Percentiles rank a stretch among this genome's conserved stretches.
Conservation (phyloP, 257 asterid species). For the Primulina eburnea region DNA sequence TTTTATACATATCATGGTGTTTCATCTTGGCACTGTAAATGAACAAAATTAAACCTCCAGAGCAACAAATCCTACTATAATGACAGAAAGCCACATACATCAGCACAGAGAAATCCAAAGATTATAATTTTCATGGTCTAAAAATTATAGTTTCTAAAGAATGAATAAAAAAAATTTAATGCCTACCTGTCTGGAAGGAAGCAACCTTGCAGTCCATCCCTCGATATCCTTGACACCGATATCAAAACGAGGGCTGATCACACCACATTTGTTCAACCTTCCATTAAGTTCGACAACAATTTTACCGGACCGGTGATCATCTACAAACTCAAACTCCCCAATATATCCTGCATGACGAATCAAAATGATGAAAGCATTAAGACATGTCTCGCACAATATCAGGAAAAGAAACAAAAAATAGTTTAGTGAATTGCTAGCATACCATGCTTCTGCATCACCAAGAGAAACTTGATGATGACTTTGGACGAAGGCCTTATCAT, state of each 20-base stretch:
- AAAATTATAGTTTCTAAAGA: not conserved
- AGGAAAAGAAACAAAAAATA: no score
- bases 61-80: not conserved
- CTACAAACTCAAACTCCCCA: conserved; percentile 19
- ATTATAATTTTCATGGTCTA: not conserved
- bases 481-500: conserved; percentile 18
- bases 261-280: conserved; percentile 20
- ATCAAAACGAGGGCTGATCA: conserved; percentile 19
- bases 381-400: not conserved
- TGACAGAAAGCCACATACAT: not conserved
- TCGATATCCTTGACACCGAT: conserved; percentile 19
- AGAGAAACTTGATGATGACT: conserved; percentile 17
- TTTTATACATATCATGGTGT: not conserved
- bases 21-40: not conserved
- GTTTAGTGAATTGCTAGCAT: not conserved
- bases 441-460: conserved; percentile 22
- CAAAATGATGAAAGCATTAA: not conserved
- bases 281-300: conserved; percentile 17
- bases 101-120: not conserved
- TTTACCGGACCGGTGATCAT: conserved; percentile 16
- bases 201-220: conserved; percentile 20
- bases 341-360: not conserved
- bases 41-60: not conserved
- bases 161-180: not conserved
- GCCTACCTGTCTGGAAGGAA: conserved; percentile 20